Evolutionary conservation across 2,329 filamentous ascomycete genomes (phyloP), one percentile per base, ranked within the genome.

Genomic region (Colletotrichum acutatum): DNA sequence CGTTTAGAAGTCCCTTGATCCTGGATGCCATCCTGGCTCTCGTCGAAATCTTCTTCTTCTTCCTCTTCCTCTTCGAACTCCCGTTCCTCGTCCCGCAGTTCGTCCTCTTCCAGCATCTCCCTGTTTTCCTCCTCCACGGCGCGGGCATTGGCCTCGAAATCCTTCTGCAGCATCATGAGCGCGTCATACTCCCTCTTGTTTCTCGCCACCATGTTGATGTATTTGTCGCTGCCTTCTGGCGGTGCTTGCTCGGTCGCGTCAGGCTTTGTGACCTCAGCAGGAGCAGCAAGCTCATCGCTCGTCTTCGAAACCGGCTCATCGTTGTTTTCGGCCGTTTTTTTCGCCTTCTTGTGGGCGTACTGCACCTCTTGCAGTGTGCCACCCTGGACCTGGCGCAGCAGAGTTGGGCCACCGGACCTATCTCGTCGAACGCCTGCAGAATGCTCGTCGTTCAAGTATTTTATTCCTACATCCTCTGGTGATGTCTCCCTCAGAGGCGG

Each of bases 361-460:
- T 88, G 85, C 14, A 94, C 84, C 78, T 94, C 91, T 78, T 94
- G 91, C 4, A 91, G 83, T 8, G 84, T 80, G 3, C 92, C 92
- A 69, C 88, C 83, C 16, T 87, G 85, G 0, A 86, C 86, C 77
- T 90, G 85, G 74, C 86, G 86, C 63, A 93, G 76, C 19, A 94
- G 76, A 1, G 86, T 79, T 22, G 76, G 63, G 53, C 77, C 76
- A 26, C 75, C 56, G 4, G 68, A 54, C 3, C 60, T 61, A n/a
- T 57, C 26, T 22, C n/a, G 24, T 11, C 49, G 56, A 2, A 60
- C 42, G 3, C 46, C 19, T 12, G 66, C 54, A 7, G 70, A 61
- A 5, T 30, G 19, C 2, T 52, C 26, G 32, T 74, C 68, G 8
- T 66, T 74, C 22, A 72, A 1, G 71, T 83, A 74, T 1, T 85